Evolutionary conservation across 805 yeast species (phyloP), one percentile per base, ranked within the genome.

Genomic region (Metschnikowia anglica): DNA sequence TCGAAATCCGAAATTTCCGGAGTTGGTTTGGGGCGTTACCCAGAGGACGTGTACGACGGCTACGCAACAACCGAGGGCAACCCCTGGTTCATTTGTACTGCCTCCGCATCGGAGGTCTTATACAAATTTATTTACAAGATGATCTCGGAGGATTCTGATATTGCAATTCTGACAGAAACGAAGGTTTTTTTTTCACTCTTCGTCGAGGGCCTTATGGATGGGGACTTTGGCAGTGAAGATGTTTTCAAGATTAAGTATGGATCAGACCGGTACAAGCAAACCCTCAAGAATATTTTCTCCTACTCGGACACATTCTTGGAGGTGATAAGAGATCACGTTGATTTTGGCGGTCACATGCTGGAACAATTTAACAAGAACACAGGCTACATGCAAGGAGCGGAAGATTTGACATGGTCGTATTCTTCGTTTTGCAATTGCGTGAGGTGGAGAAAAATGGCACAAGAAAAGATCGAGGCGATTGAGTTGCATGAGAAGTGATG

Each of bases 31-130:
- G 98, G 98, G 2, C 74, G 98, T 58, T 90, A 90, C 58, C 96
- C 97, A 0, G 98, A 90, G 58, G 98, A 90, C 63, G 61, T 83
- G 8, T 90, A 90, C 62, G 83, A 90, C 60, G 96, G 96, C 0
- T 66, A 70, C 46, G 81, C 80, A 0, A 68, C 76, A 0, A 72
- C 83, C 24, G 88, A 83, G 54, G 97, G 97, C 2, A 89, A 90
- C 56, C 97, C 98, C 5, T 90, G 97, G 98, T 88, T 89, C 58
- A 76, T 90, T 44, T 68, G 86, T 3, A 85, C 91, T 1, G 77
- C 85, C 0, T 70, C 85, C 3, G 88, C 87, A 2, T 68, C 87
- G 4, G 87, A 83, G 58, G 52, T 83, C 13, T 58, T 84, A 32
- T 83, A 75, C 61, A 79, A 76, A 55, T 58, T 77, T 45, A 68